Evolutionary conservation across 202 grass and related monocot genomes (phyloP), one percentile per base, ranked within the genome.

Genomic region (Schoenoplectus triqueter): DNA sequence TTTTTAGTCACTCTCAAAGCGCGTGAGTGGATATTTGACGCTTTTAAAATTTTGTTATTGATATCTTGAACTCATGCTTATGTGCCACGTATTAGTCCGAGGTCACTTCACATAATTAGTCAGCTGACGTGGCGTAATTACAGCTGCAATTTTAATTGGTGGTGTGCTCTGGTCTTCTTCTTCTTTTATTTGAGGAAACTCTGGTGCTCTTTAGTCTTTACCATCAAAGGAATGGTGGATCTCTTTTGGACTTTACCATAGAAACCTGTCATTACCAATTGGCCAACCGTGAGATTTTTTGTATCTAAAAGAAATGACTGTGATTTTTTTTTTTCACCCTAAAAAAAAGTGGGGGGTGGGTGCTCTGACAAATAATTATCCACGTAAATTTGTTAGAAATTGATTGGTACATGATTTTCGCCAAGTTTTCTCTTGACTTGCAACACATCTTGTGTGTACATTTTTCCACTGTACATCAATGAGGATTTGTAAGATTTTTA

Each of bases 1-100:
- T 7, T 68, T 56, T 76, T 6, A 77, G 51, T 77, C 73, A 77
- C 21, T 1, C 22, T 11, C 21, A 42, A 78, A 78, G 52, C 73
- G 52, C 52, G 73, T 78, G 73, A 78, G 73, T 78, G 73, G 73
- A 78, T 78, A 60, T 42, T 59, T 60, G 31, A 59, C 59, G 13
- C 22, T 39, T 40, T 7, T 3, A 74, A 3, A 13, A 65, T 5
- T 31, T 65, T 59, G 5, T 1, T 55, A 11, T 2, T 13, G 56
- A 59, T 59, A 59, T 59, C 56, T 15, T 49, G 14, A 54, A 7
- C 55, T 6, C 19, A 31, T 75, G 19, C 10, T 51, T 55, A 7
- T 3, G 5, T 55, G 52, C 22, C 9, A 42, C 13, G 21, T 42
- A 56, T 17, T 39, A 9, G 22, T 1, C 6, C 5, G 54, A 78